Base-by-base conservation (phyloP, 2,329 filamentous ascomycete species). In the Colletotrichum shisoi region DNA sequence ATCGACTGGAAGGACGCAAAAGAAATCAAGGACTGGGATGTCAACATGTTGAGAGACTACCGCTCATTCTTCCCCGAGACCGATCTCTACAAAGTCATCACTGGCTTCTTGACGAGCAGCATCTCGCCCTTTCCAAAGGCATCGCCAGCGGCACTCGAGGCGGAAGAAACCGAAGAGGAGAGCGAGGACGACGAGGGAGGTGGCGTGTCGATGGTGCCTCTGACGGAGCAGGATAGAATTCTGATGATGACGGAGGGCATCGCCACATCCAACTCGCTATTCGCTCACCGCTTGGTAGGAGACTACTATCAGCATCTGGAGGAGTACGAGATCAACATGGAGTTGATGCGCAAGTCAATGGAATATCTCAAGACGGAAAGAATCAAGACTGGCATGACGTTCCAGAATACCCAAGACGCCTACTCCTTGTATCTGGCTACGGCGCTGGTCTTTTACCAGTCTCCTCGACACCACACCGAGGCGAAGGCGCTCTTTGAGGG, bases 1-100 rank as follows among this genome's bases (percentile, higher is more conserved):
- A 83, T 99, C 66, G 92, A 98, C 74, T 98, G 94, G 91, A 87
- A 91, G 71, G 94, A 97, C 76, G 81, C 88, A 48, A 88, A 91
- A 72, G 86, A 87, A 53, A 85, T 95, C 54, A 81, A 84, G n/a
- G 87, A 92, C 31, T 91, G 93, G 82, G 94, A 98, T 74, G 85
- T 87, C 49, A 87, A 86, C 49, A 82, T 94, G n/a, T 80, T 99
- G 27, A 85, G 89, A 62, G 89, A 93, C 71, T 99, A 94, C 74
- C 90, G 92, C 69, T 81, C 84, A 3, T 89, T 95, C 71, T 99
- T 99, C 72, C 93, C 94, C 0, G 89, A 93, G 3, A 89, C 89
- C 65, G 94, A 95, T 37, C 83, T 98, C 8, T 89, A 89, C 59
- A 93, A 93, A 73, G 87, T 97, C 42, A 82, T 99, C 57, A 89